phyloP scores from a whole-genome alignment of 177 flowering plant genomes.

The Telopea speciosissima region DNA sequence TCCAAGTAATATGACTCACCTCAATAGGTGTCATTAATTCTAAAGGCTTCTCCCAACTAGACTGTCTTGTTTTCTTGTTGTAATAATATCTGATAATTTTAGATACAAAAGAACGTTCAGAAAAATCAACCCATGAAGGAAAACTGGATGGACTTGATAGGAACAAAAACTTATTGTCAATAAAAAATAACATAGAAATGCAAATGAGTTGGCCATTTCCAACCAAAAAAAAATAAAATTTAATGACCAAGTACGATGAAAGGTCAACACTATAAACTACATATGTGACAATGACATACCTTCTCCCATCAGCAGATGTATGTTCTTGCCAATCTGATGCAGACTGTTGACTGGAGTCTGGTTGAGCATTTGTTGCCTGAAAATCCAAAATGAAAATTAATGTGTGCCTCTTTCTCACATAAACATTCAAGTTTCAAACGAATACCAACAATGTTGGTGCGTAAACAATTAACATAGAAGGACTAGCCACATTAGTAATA shows the following conservation, averaged over 20 bases:
- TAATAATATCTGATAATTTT: constrained; percentile 67
- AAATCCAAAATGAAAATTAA: constrained; percentile 5
- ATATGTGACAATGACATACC: constrained; percentile 31
- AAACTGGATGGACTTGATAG: neutral
- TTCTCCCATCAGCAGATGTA: constrained; percentile 80
- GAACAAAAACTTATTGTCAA: neutral
- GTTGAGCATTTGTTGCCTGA: constrained; percentile 29
- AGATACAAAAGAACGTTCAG: neutral
- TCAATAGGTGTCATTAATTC: constrained; percentile 95
- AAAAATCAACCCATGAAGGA: neutral
- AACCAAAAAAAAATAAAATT: no score
- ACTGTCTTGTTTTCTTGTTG: constrained; percentile 77
- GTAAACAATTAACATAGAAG: neutral
- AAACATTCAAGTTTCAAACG: neutral
- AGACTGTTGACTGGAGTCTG: constrained; percentile 35
- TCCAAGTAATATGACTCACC: constrained; percentile 43
- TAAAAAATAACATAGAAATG: neutral
- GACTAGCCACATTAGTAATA: neutral
- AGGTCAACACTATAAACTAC: neutral
- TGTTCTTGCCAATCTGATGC: constrained; percentile 97
- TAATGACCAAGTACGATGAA: neutral
- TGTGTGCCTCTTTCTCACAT: no score
- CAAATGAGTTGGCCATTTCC: neutral
- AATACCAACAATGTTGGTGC: neutral
- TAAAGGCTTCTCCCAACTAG: constrained; percentile 94